These are phyloP conservation scores for Pythium monospermum DNA, from an alignment of 352 stramenopile genomes.

Conservation along the genomic window DNA sequence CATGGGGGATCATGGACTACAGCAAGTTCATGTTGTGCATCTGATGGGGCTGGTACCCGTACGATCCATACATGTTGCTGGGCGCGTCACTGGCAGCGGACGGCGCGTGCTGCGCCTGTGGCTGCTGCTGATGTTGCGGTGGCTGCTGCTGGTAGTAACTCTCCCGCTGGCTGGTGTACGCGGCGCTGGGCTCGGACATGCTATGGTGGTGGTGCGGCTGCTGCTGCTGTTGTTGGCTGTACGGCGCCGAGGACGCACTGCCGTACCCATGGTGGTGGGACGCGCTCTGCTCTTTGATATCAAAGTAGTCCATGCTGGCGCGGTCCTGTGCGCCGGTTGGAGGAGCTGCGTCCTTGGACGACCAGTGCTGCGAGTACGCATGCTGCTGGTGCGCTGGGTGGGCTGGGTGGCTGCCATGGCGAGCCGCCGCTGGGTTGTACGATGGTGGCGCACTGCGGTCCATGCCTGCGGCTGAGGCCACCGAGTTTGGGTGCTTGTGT, in stretches of 20 bases:
- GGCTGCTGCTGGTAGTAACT: slow-evolving; percentile 39
- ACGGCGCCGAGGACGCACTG: slow-evolving; percentile 27
- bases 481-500: slow-evolving; percentile 16
- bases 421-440: slow-evolving; percentile 14
- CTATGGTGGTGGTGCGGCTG: slow-evolving; percentile 71
- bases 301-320: slow-evolving; percentile 59
- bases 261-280: slow-evolving; percentile 48
- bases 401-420: slow-evolving; percentile 24
- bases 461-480: slow-evolving; percentile 25
- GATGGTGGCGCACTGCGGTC: slow-evolving; percentile 31
- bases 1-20: slow-evolving; percentile 13
- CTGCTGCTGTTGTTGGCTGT: no score
- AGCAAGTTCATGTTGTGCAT: slow-evolving; percentile 79
- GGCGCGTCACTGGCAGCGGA: slow-evolving; percentile 13
- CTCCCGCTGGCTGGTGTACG: slow-evolving; percentile 44
- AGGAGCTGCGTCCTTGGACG: slow-evolving; percentile 34
- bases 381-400: slow-evolving; percentile 13
- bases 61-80: slow-evolving; percentile 45
- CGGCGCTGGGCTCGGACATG: slow-evolving; percentile 48
- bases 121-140: slow-evolving; percentile 9
- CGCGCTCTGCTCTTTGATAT: slow-evolving; percentile 57
- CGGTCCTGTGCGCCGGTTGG: slow-evolving; percentile 31
- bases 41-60: slow-evolving; percentile 58
- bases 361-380: slow-evolving; percentile 49
- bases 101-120: slow-evolving; percentile 24